A percentile compares a stretch with the other conserved stretches of the same genome.
phyloP scores from a whole-genome alignment of 768 basidiomycete genomes.

The Tylopilus cervinicoccineus region DNA sequence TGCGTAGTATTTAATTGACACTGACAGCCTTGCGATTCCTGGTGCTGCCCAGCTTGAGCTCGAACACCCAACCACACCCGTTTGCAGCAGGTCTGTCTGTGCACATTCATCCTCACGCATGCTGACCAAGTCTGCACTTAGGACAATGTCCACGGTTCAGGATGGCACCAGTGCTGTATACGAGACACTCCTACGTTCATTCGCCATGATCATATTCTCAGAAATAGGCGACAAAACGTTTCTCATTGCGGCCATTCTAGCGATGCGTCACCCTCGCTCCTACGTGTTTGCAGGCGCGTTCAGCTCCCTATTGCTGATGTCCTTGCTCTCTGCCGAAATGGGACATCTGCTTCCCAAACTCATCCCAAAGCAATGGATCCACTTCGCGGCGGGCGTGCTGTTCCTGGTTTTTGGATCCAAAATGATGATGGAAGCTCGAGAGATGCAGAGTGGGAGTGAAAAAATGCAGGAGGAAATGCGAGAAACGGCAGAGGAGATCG shows the following conservation, averaged over 20 bases:
- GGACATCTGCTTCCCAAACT: constrained; percentile 86
- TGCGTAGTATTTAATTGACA: background rate
- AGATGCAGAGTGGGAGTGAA: constrained; percentile 72
- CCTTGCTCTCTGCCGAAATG: constrained; percentile 87
- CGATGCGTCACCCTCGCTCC: constrained; percentile 86
- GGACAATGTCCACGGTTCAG: constrained; percentile 16
- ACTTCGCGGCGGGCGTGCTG: constrained; percentile 68
- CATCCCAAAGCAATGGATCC: constrained; percentile 67
- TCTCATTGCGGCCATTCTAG: constrained; percentile 83
- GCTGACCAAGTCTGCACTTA: constrained; percentile 4
- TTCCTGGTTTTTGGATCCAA: constrained; percentile 89
- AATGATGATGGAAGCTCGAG: constrained; percentile 82
- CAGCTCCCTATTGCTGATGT: constrained; percentile 87
- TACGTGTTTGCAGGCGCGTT: constrained; percentile 89
- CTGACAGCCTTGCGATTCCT: background rate
- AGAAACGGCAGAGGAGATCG: constrained; percentile 94
- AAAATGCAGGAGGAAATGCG: constrained; percentile 93
- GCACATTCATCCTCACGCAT: background rate
- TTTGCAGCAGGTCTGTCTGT: constrained; percentile 1
- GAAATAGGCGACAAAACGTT: constrained; percentile 97
- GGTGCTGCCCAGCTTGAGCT: background rate
- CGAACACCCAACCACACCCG: background rate
- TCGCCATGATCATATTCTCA: constrained; percentile 87
- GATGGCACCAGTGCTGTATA: constrained; percentile 8
- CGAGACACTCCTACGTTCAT: constrained; percentile 69